Conservation (phyloP, 257 asterid genomes). For the Capsicum rhomboideum region DNA sequence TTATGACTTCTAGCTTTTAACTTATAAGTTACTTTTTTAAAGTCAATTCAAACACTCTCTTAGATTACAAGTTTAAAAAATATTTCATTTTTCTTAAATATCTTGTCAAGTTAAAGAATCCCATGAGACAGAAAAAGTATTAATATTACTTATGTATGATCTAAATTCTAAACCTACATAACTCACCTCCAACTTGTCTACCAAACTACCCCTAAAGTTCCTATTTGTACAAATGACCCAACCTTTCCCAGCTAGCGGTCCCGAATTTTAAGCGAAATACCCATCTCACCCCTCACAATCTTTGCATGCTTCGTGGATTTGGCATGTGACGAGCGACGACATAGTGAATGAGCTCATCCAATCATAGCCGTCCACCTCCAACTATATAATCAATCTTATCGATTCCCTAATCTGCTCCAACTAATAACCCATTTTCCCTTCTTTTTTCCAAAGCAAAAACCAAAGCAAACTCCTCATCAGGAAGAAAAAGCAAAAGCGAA, state of each 20-base stretch:
- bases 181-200: no score
- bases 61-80: no score
- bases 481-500: not conserved
- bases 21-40: no score
- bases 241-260: not conserved
- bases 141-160: no score
- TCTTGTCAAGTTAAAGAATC: no score
- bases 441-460: not conserved
- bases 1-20: no score
- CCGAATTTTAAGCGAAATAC: not conserved
- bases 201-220: no score
- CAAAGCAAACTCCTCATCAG: not conserved
- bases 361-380: not conserved
- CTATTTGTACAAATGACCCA: not conserved
- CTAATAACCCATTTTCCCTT: not conserved
- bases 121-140: no score
- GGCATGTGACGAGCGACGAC: not conserved
- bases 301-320: not conserved
- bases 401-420: not conserved
- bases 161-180: no score
- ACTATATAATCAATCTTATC: not conserved
- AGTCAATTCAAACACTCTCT: no score
- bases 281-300: not conserved
- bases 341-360: not conserved
- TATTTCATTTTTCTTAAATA: no score